A percentile compares a stretch with the other conserved stretches of the same genome.
Conservation (phyloP, 2,329 filamentous ascomycete species). For the Alternaria gaisen region DNA sequence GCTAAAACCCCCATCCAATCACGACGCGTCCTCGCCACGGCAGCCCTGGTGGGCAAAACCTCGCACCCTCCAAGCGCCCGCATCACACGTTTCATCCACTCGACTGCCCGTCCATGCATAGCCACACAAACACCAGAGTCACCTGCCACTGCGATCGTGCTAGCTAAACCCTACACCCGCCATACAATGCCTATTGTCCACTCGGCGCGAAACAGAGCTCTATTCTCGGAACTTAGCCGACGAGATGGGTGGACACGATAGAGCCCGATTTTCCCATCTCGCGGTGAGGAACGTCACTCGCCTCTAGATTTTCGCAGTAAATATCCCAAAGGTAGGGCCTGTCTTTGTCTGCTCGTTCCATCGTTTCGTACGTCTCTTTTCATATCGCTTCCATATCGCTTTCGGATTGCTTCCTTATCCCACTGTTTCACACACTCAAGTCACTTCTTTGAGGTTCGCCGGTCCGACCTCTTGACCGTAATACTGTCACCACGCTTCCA, state of each 20-base stretch:
- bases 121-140: slow-evolving; percentile 42
- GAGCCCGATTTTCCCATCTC: slow-evolving; percentile 14
- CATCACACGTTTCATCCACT: slow-evolving; percentile 40
- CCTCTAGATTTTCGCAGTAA: slow-evolving; percentile 25
- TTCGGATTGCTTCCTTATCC: background rate
- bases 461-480: slow-evolving; percentile 18
- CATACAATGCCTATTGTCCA: slow-evolving; percentile 41
- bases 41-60: slow-evolving; percentile 16
- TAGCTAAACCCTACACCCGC: slow-evolving; percentile 22
- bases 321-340: slow-evolving; percentile 26
- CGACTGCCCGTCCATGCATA: slow-evolving; percentile 31
- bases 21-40: slow-evolving; percentile 27
- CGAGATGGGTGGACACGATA: slow-evolving; percentile 23
- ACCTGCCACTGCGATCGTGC: slow-evolving; percentile 37
- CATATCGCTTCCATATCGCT: slow-evolving; percentile 1
- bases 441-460: slow-evolving; percentile 20
- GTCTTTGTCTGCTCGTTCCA: slow-evolving; percentile 16
- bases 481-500: slow-evolving; percentile 2
- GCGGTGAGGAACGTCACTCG: slow-evolving; percentile 23
- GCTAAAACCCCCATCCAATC: slow-evolving; percentile 43
- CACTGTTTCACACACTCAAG: slow-evolving; percentile 11
- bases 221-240: slow-evolving; percentile 41
- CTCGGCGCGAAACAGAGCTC: slow-evolving; percentile 41
- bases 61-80: slow-evolving; percentile 43
- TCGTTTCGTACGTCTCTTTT: slow-evolving; percentile 11